These are phyloP conservation scores for Neofusicoccum cordaticola DNA, from an alignment of 2,329 filamentous ascomycete genomes.

Conservation along the genomic window DNA sequence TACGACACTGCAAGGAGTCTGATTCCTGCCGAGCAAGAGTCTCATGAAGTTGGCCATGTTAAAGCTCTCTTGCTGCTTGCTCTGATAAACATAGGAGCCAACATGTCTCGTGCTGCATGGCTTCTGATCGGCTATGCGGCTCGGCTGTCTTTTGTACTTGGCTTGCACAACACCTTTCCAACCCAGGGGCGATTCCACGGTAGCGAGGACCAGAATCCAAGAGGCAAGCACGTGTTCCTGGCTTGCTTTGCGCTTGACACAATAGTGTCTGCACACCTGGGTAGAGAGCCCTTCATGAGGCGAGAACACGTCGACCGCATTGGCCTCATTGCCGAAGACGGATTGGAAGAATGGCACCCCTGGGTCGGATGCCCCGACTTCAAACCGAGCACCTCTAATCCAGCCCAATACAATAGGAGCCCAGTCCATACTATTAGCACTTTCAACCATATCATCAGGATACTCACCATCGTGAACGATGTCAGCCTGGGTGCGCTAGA, in stretches of 20 bases:
- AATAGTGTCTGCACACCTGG: constrained; percentile 52
- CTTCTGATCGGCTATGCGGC: constrained; percentile 63
- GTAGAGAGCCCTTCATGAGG: constrained; percentile 51
- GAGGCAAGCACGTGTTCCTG: constrained; percentile 46
- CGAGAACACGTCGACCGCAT: constrained; percentile 47
- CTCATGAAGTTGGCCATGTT: constrained; percentile 39
- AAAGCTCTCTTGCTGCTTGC: constrained; percentile 51
- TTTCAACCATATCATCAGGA: constrained; percentile 49
- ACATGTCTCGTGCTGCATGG: constrained; percentile 60
- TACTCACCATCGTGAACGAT: constrained; percentile 27
- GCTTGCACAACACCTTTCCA: constrained; percentile 26
- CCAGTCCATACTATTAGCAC: constrained; percentile 49
- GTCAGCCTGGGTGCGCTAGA: constrained; percentile 7
- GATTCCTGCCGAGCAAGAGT: constrained; percentile 30
- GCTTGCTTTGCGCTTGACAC: constrained; percentile 64
- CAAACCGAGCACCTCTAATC: constrained; percentile 18
- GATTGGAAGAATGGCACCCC: constrained; percentile 71
- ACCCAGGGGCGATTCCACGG: not conserved
- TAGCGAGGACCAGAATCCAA: constrained; percentile 31
- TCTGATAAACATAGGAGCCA: constrained; percentile 60
- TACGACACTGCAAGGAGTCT: constrained; percentile 30
- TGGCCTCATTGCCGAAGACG: constrained; percentile 59
- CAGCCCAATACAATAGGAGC: constrained; percentile 18
- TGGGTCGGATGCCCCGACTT: constrained; percentile 57
- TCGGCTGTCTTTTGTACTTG: constrained; percentile 45